phyloP scores from a whole-genome alignment of 1,139 yeast genomes.

The Lodderomyces metapsilosis region DNA sequence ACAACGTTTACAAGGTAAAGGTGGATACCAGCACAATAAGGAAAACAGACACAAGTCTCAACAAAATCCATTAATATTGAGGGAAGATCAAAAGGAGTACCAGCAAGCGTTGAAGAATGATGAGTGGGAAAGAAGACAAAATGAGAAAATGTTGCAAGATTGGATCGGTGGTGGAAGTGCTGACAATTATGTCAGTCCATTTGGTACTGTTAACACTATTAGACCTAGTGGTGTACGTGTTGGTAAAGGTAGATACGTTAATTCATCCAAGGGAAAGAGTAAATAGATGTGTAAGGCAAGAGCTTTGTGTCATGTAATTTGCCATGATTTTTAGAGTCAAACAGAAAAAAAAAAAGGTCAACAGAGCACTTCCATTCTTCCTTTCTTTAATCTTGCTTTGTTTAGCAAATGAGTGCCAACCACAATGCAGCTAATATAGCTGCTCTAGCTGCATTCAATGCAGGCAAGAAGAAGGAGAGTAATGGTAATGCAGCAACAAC shows the following conservation, averaged over 20 bases:
- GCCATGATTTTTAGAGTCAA: conserved; percentile 1
- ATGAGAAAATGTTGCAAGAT: conserved; percentile 79
- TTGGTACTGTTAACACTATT: conserved; percentile 61
- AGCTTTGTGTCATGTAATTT: conserved; percentile 1
- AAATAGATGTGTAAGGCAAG: conserved; percentile 16
- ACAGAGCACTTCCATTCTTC: not conserved
- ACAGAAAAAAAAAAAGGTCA: not conserved
- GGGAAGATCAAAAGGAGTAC: conserved; percentile 95
- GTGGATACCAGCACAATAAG: conserved; percentile 68
- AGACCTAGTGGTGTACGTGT: conserved; percentile 72
- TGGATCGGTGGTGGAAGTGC: conserved; percentile 96
- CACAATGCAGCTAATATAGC: conserved; percentile 29
- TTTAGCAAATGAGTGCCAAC: conserved; percentile 1
- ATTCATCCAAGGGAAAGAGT: conserved; percentile 52
- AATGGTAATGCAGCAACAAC: not conserved
- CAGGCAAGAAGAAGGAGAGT: conserved; percentile 16
- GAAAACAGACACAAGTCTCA: conserved; percentile 54
- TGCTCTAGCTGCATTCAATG: conserved; percentile 35
- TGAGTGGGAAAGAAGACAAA: conserved; percentile 82
- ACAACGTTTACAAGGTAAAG: conserved; percentile 62
- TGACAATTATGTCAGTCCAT: conserved; percentile 88
- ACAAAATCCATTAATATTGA: conserved; percentile 57
- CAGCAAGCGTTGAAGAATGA: conserved; percentile 83
- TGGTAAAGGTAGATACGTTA: conserved; percentile 80
- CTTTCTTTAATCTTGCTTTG: not conserved